A percentile compares a stretch with the other conserved stretches of the same genome.
phyloP scores from a whole-genome alignment of 495 filamentous ascomycete genomes.

The Melanomma pulvis-pyrius region DNA sequence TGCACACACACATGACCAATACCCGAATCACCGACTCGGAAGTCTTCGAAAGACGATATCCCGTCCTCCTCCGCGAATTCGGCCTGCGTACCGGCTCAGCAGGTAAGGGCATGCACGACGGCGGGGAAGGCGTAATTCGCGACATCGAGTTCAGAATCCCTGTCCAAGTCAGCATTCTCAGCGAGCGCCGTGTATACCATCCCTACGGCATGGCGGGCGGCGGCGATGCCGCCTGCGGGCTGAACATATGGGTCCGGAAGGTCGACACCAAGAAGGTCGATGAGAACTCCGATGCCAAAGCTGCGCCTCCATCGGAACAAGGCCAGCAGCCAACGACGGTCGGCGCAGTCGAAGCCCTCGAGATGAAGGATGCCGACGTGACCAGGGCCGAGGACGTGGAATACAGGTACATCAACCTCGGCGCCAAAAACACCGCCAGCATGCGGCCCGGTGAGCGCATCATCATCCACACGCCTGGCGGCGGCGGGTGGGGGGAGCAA shows the following conservation, averaged over 20 bases:
- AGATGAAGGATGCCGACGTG: conserved; percentile 33
- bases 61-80: conserved; percentile 83
- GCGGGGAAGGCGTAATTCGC: conserved; percentile 87
- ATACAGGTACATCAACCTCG: conserved; percentile 76
- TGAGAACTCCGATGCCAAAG: conserved; percentile 15
- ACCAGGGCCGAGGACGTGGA: conserved; percentile 52
- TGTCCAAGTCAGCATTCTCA: conserved; percentile 85
- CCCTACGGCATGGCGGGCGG: conserved; percentile 93
- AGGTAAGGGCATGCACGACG: conserved; percentile 73
- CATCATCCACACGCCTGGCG: conserved; percentile 72
- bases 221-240: conserved; percentile 72
- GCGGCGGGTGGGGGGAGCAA: conserved; percentile 70
- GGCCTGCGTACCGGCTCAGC: conserved; percentile 69
- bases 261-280: conserved; percentile 46
- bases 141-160: conserved; percentile 95
- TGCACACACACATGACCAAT: conserved; percentile 99
- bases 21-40: conserved; percentile 96
- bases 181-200: conserved; percentile 80
- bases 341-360: conserved; percentile 10
- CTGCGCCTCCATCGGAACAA: conserved; percentile 12
- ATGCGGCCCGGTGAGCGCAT: conserved; percentile 88
- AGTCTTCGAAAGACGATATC: conserved; percentile 93
- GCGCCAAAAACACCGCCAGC: conserved; percentile 89
- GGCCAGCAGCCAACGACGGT: conserved; percentile 1
- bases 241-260: conserved; percentile 85